Evolutionary conservation across 257 asterid species (phyloP).

Genomic region (Forsythia viridissima): DNA sequence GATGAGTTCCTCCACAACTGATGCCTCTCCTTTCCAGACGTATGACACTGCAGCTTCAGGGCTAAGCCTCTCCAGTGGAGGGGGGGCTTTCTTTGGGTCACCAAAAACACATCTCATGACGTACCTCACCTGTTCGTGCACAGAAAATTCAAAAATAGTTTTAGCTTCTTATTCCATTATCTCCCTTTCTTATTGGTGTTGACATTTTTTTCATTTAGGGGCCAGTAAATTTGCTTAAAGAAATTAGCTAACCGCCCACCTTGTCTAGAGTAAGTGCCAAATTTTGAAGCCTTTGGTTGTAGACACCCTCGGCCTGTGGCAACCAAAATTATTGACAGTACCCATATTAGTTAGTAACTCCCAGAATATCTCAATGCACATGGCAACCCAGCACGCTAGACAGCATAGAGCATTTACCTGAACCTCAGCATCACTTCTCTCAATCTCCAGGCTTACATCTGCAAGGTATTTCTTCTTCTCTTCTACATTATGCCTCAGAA

Average conservation of each 20-base stretch:
- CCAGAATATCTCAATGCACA: constrained; percentile 10
- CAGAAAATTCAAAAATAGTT: constrained; percentile 3
- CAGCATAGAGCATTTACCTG: constrained; percentile 52
- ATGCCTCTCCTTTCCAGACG: constrained; percentile 92
- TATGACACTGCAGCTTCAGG: constrained; percentile 70
- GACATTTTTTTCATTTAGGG: background rate
- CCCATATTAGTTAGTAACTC: background rate
- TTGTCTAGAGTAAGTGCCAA: constrained; percentile 95
- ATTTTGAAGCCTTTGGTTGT: constrained; percentile 95
- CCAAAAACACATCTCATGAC: constrained; percentile 94
- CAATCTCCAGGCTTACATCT: constrained; percentile 78
- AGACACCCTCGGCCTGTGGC: constrained; percentile 95
- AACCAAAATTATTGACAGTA: constrained; percentile 23
- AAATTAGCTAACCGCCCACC: constrained; percentile 43
- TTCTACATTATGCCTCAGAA: constrained; percentile 83
- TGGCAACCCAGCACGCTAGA: constrained; percentile 3
- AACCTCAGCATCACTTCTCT: constrained; percentile 92
- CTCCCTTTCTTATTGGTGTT: background rate
- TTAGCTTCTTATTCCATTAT: constrained; percentile 9
- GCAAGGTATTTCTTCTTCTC: constrained; percentile 89
- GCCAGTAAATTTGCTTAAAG: background rate
- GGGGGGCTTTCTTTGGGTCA: constrained; percentile 93
- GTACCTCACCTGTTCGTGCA: constrained; percentile 74
- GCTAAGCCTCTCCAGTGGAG: constrained; percentile 89
- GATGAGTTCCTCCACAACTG: constrained; percentile 85